Base-by-base conservation (phyloP, 2,329 filamentous ascomycete species). In the Alternaria brassicae region DNA sequence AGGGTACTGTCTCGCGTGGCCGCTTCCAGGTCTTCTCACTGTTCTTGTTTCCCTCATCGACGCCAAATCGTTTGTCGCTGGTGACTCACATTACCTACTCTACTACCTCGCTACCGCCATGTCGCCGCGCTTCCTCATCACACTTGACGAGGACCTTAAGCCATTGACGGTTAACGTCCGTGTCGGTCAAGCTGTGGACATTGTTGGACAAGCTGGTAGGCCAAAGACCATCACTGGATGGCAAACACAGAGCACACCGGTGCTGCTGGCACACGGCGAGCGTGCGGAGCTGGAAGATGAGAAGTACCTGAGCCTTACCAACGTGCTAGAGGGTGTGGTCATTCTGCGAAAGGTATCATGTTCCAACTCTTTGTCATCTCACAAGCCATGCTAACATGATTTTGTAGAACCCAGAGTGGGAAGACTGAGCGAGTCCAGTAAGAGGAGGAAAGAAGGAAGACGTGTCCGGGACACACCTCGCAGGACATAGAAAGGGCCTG, bases 191-290 rank as follows among this genome's bases (percentile, higher is more conserved):
- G 95, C 96, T 15, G 96, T 99, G 19, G 95, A 99, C 77, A 93
- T 99, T 40, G 95, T 99, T 39, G 96, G 95, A 51, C 95, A 98
- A 79, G 95, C 96, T 12, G 95, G 95, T 77, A 88, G 94, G 63
- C 95, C 95, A 68, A 98, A 99, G 89, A 99, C 95, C 2, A 99
- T 99, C 72, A 99, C 95, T 9, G 95, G 95, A 53, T 99, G 95
- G 95, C 95, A 99, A 81, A 99, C 95, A 67, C 95, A 99, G 84
- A 97, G 92, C 82, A 99, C 95, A n/a, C 95, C 95, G 0, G 95
- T 99, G 45, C 83, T 99, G 59, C 83, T 99, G 71, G 90, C 92
- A n/a, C 90, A 97, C 74, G 95, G 96, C 28, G 95, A 99, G 83
- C 86, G 96, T 72, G 95, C 95, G 9, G 95, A 99, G 83, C 83